Evolutionary conservation across 306 rosid species (phyloP), one percentile per base, ranked within the genome.

Genomic region (Adenanthera pavonina): DNA sequence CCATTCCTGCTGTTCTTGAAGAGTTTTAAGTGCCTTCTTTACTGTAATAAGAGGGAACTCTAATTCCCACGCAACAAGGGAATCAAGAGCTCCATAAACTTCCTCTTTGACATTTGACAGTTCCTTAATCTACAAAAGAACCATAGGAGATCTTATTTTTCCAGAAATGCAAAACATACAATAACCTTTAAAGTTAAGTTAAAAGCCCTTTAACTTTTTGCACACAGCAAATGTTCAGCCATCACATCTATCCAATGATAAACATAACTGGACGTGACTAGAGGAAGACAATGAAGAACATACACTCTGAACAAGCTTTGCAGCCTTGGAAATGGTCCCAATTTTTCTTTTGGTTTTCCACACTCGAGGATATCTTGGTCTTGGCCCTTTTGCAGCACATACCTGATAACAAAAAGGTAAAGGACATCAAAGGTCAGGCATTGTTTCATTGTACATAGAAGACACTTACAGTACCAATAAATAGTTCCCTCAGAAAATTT

Each of bases 71-170:
- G 99, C 99, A 84, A 95, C 91, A 82, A 88, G 93, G 56, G 99
- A 86, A 91, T 95, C 99, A 76, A 95, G 99, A 79, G 98, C 98
- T 33, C 97, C 99, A 78, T 95, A 95, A 66, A 95, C 92, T 89
- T 95, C 99, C 90, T 95, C 99, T 89, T 95, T 95, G 79, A 95
- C 97, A 82, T 95, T 93, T 57, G 98, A 93, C 80, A 93, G 78
- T 47, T 82, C 91, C 86, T 89, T 92, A 80, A 93, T 74, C 99
- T 95, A 88, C 51, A 54, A 15, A 87, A 78, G 56, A 70, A 68
- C 33, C 25, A 8, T 2, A 51, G 25, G 16, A 70, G 69, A 80
- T 44, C 53, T 36, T 38, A 84, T 30, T 52, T 54, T 57, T 72
- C 69, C 56, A 73, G 68, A 72, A 81, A 80, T 34, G 62, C 43